Conservation (phyloP, 1,139 yeast genomes). For the Lodderomyces elongisporus region DNA sequence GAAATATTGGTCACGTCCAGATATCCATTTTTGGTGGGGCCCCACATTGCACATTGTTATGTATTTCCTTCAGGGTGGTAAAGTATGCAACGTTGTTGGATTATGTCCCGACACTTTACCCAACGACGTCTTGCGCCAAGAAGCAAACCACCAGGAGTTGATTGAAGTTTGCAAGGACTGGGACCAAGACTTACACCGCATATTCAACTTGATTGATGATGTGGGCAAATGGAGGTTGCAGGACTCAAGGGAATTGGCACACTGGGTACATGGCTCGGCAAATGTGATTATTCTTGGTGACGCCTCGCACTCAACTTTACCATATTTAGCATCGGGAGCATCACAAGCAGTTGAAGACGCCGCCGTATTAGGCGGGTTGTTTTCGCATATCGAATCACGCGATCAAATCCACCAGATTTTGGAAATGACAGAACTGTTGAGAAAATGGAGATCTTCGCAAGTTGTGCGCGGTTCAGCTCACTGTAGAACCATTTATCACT, state of each 20-base stretch:
- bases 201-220: conserved; percentile 18
- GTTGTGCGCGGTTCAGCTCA: conserved; percentile 22
- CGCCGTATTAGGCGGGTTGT: conserved; percentile 17
- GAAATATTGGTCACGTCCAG: conserved; percentile 19
- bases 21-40: conserved; percentile 30
- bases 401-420: conserved; percentile 14
- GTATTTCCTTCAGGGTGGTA: conserved; percentile 22
- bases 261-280: conserved; percentile 17
- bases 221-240: conserved; percentile 28
- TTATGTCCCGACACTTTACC: conserved; percentile 19
- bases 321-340: conserved; percentile 39
- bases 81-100: conserved; percentile 15
- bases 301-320: conserved; percentile 35
- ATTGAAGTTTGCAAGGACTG: conserved; percentile 20
- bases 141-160: conserved; percentile 21
- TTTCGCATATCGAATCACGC: conserved; percentile 11
- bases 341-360: conserved; percentile 35
- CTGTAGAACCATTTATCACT: conserved; percentile 20
- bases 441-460: conserved; percentile 22
- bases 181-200: conserved; percentile 23
- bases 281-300: conserved; percentile 31
- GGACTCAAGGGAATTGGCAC: conserved; percentile 21
- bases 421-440: conserved; percentile 15
- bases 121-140: conserved; percentile 15
- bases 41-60: conserved; percentile 27